Percentiles rank a stretch among this genome's conserved stretches.
Conservation (phyloP, 345 rosid species). For the Combretum micranthum region DNA sequence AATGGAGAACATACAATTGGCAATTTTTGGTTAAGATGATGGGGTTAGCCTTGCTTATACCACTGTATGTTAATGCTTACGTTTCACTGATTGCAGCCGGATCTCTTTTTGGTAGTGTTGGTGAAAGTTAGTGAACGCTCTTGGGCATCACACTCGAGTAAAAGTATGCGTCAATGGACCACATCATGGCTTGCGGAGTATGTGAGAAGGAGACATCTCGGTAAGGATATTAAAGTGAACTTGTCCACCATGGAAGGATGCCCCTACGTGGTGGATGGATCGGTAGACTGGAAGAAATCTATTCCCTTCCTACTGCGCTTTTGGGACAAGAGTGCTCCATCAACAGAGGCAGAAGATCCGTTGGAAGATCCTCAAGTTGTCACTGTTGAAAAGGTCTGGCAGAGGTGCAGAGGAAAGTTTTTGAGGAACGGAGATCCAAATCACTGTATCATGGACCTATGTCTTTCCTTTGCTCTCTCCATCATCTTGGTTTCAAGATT, state of each 20-base stretch:
- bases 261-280: background rate
- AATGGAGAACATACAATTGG: background rate
- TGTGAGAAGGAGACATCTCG: background rate
- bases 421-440: background rate
- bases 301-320: too few species aligned
- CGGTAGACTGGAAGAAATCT: background rate
- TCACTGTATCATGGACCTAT: background rate
- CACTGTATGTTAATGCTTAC: background rate
- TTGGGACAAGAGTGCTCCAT: too few species aligned
- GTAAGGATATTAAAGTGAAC: background rate
- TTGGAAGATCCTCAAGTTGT: background rate
- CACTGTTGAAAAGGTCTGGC: background rate
- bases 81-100: background rate
- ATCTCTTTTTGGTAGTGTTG: background rate
- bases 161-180: too few species aligned
- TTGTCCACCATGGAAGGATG: background rate
- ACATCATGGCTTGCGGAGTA: background rate
- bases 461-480: background rate
- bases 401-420: background rate
- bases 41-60: accelerated
- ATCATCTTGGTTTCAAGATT: background rate
- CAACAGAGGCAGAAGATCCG: too few species aligned
- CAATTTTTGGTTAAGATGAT: background rate
- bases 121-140: background rate
- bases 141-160: background rate